These are phyloP conservation scores for Yamadazyma siamensis DNA, from an alignment of 1,139 yeast genomes.

Conservation along the genomic window DNA sequence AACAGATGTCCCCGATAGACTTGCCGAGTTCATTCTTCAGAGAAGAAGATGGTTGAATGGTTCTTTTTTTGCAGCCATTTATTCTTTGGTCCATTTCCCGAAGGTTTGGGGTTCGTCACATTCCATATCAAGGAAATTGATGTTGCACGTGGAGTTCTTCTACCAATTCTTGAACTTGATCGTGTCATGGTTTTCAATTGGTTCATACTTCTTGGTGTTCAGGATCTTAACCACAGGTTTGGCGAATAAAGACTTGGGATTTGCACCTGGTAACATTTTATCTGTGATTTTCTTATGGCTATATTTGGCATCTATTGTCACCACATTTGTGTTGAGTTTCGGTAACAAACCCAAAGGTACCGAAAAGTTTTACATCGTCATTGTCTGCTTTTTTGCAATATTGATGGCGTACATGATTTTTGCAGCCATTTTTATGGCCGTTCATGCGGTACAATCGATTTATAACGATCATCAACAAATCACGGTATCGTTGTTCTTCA, in stretches of 20 bases:
- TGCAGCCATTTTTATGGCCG: conserved; percentile 49
- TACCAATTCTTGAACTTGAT: conserved; percentile 43
- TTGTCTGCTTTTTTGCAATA: conserved; percentile 84
- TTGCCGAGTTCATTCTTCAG: conserved; percentile 46
- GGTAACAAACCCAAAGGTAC: conserved; percentile 97
- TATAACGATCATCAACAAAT: conserved; percentile 27
- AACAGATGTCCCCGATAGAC: conserved; percentile 47
- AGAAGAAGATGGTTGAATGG: conserved; percentile 53
- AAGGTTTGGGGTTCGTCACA: conserved; percentile 44
- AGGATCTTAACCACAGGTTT: conserved; percentile 71
- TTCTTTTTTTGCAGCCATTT: conserved; percentile 48
- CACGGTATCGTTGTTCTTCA: conserved; percentile 37
- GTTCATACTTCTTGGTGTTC: conserved; percentile 77
- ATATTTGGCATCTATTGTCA: conserved; percentile 80
- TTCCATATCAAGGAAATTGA: conserved; percentile 38
- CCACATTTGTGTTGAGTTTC: conserved; percentile 86
- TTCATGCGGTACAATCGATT: conserved; percentile 38
- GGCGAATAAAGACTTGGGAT: conserved; percentile 43
- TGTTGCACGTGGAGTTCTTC: conserved; percentile 40
- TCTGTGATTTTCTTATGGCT: conserved; percentile 87
- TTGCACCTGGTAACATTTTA: conserved; percentile 70
- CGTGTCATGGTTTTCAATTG: conserved; percentile 79
- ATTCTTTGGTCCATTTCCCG: conserved; percentile 43
- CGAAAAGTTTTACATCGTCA: conserved; percentile 73
- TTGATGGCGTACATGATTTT: conserved; percentile 90